Evolutionary conservation across 331 rosid species (phyloP), one percentile per base, ranked within the genome.

Genomic region (Stylosanthes scabra): DNA sequence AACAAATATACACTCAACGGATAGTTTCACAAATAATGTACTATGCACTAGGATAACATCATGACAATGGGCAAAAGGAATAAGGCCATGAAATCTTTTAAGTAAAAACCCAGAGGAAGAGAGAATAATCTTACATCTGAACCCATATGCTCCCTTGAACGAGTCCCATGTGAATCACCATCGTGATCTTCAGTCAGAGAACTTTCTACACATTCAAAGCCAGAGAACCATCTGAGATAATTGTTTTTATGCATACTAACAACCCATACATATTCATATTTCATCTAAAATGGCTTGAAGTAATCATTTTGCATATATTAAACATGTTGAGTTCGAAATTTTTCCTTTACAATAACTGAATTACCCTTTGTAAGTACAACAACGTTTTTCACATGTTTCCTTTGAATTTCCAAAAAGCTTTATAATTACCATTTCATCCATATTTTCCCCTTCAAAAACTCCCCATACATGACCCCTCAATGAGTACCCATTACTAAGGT

Each of bases 151-250:
- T 79, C 90, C 71, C 81, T 74, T 39, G 83, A 86, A 51, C 31
- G 77, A 58, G 66, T 39, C 75, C 75, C 64, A 27, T 50, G 50
- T 37, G 80, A 69, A 80, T 80, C 59, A 59, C 59, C 71, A 71
- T 73, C 63, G 57, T 68, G 85, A 72, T 87, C 97, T 66, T 82
- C 84, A 29, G 87, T 80, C 67, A 82, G 63, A 14, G 78, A 66
- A 83, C 87, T 86, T 82, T 82, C 98, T 88, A 87, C 71, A 65
- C 71, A 66, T 57, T 68, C 63, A 73, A 76, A 79, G 44, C 59
- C 56, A 76, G 5, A 42, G 51, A 66, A 83, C 51, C 51, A 14
- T 65, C n/a, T 40, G 28, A 25, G 42, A 51, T 83, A 60, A 60
- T 49, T 66, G 45, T 66, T 55, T 56, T 9, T 31, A 34, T 34